Conservation (phyloP, 768 basidiomycete species). For the Auriscalpium microsporum region DNA sequence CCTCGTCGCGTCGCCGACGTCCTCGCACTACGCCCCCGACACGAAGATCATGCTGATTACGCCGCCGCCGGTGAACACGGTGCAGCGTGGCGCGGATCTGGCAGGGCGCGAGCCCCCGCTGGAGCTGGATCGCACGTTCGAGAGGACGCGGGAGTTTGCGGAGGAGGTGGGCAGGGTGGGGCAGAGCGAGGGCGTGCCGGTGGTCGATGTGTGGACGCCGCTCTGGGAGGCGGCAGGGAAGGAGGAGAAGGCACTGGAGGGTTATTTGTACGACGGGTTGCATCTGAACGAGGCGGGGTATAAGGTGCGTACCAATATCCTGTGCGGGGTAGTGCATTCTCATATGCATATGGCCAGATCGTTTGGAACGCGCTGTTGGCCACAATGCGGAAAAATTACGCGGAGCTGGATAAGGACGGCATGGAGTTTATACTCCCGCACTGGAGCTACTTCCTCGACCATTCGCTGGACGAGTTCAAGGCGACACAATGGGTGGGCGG, state of each 20-base stretch:
- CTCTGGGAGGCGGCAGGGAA: slow-evolving; percentile 71
- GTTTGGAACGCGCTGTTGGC: slow-evolving; percentile 55
- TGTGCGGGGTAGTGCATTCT: background rate
- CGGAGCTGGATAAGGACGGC: slow-evolving; percentile 61
- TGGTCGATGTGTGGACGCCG: slow-evolving; percentile 67
- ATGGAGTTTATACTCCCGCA: slow-evolving; percentile 48
- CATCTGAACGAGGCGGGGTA: slow-evolving; percentile 77
- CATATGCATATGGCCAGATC: slow-evolving; percentile 33
- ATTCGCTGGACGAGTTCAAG: slow-evolving; percentile 11
- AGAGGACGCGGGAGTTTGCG: slow-evolving; percentile 58
- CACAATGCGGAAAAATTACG: slow-evolving; percentile 48
- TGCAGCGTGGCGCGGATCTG: slow-evolving; percentile 45
- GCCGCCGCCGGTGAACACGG: slow-evolving; percentile 73
- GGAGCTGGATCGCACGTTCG: slow-evolving; percentile 52
- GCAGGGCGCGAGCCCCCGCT: slow-evolving; percentile 40
- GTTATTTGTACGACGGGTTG: slow-evolving; percentile 64
- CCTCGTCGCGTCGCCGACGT: slow-evolving; percentile 53
- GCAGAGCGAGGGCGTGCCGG: slow-evolving; percentile 41
- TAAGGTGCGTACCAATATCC: slow-evolving; percentile 35
- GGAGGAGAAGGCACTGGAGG: slow-evolving; percentile 41
- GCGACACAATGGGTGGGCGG: background rate
- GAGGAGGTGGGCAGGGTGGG: slow-evolving; percentile 60
- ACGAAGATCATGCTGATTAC: slow-evolving; percentile 77
- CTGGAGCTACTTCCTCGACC: slow-evolving; percentile 34
- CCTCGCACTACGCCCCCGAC: slow-evolving; percentile 55